Evolutionary conservation across 805 yeast species (phyloP), one percentile per base, ranked within the genome.

Genomic region (Teunomyces cretensis): DNA sequence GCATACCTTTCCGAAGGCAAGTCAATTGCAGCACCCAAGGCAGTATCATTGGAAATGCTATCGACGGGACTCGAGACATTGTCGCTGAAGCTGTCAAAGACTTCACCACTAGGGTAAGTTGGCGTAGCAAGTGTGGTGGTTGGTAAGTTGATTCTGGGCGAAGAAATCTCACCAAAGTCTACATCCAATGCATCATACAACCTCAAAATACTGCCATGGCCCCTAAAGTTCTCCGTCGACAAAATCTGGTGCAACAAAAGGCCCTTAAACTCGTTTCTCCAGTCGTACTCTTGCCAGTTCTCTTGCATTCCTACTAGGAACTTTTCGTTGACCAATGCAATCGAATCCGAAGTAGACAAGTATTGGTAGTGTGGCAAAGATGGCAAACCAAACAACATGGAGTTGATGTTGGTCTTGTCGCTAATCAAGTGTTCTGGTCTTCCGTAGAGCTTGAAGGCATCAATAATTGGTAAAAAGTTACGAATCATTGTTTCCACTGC

Each of bases 331-430:
- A 60, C 59, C 6, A 58, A 46, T 9, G 48, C 49, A 17, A 47
- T 50, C 1, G 68, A 63, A 14, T 63, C 67, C 1, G 53, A 59
- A 12, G 50, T 49, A 2, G 71, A 56, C 49, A 86, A 56, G 49
- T 83, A 83, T 53, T 81, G 78, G 27, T 81, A 79, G 47, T 76
- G 81, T 2, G 95, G 95, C 55, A 87, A 71, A 16, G 82, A 79
- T 4, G 95, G 95, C 48, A 86, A 70, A 0, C 84, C 92, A 67
- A 84, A 86, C 28, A 88, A 72, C 58, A 88, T 68, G 12, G 92
- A 84, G 28, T 76, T 66, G 37, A 75, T 60, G 53, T 88, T 86
- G 1, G 71, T 58, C 62, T 87, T 88, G 62, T 86, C 87, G 15
- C 94, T 88, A 55, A 78, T 82, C 53, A 88, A 75, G 47, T 85